These are phyloP conservation scores for Laburnicola sp. DNA, from an alignment of 2,329 filamentous ascomycete genomes.

Conservation along the genomic window DNA sequence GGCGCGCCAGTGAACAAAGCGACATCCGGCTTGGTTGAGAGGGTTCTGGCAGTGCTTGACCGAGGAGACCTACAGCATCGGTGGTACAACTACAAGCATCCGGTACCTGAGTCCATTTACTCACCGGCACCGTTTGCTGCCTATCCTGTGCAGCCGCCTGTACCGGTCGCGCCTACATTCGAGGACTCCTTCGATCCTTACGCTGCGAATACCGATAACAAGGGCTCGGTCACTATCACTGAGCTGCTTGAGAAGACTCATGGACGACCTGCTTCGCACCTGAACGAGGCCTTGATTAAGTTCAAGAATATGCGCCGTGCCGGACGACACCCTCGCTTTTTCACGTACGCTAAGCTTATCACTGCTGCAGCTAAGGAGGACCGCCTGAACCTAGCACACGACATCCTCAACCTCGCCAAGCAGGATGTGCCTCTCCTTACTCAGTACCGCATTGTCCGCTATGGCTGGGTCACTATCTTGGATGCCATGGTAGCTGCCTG, in stretches of 20 bases:
- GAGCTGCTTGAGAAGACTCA: constrained; percentile 83
- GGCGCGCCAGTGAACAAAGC: constrained; percentile 58
- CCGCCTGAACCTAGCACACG: constrained; percentile 78
- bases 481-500: constrained; percentile 96
- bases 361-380: constrained; percentile 83
- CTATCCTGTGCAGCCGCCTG: constrained; percentile 52
- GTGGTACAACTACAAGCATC: constrained; percentile 63
- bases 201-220: constrained; percentile 86
- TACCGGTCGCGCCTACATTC: constrained; percentile 62
- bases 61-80: constrained; percentile 53
- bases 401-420: constrained; percentile 87
- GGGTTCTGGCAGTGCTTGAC: constrained; percentile 59
- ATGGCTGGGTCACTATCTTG: constrained; percentile 94
- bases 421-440: constrained; percentile 82
- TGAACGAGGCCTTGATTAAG: constrained; percentile 78
- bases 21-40: constrained; percentile 61
- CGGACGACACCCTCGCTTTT: constrained; percentile 90
- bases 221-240: constrained; percentile 86
- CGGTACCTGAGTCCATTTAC: constrained; percentile 47
- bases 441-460: constrained; percentile 84
- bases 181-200: constrained; percentile 92
- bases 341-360: constrained; percentile 95
- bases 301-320: constrained; percentile 92
- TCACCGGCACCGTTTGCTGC: constrained; percentile 57
- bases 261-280: constrained; percentile 70